Base-by-base conservation (phyloP, 2,329 filamentous ascomycete genomes). In the Calonectria pseudoreteaudii region DNA sequence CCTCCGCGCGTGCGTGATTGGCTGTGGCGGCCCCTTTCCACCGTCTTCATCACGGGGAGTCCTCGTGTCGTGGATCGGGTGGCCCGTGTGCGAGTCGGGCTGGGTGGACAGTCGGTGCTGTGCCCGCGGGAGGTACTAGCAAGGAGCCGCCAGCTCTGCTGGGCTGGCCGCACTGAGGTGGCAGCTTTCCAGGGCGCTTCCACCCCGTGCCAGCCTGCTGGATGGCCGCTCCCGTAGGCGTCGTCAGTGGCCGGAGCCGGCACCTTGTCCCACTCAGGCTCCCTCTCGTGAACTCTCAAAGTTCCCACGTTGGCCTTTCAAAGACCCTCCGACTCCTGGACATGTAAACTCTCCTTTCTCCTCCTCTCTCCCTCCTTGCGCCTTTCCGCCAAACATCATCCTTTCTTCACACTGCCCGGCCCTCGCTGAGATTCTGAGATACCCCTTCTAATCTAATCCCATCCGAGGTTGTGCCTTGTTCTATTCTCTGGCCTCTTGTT, bases 291-390 rank as follows among this genome's bases (percentile, higher is more conserved):
- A 73, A 73, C 77, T 71, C 70, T 73, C 70, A n/a, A 65, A 49
- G 76, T 78, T 77, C 79, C 79, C 79, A 81, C 78, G 79, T 77
- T 81, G 78, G 76, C 79, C 78, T 80, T 78, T 77, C 74, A 70
- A 66, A 76, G 78, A 77, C 75, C 75, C 79, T 78, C 79, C 78
- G 79, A 70, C 79, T 78, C 79, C 78, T 80, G 72, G 79, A 76
- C 71, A 71, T 74, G 72, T 68, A 68, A 50, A 75, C 70, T 62
- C 77, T 68, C 66, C 72, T 56, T 18, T 58, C 50, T 68, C 41
- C 58, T 74, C 53, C 60, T 72, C 44, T 52, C 67, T 74, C 36
- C 30, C 38, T 62, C 58, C 66, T 73, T 64, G 66, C 67, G 70
- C 68, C 66, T 58, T 53, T 65, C 73, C 53, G 70, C 66, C 65